Conservation (phyloP, 2,329 filamentous ascomycete species). For the Arthrobotrys musiformis region DNA sequence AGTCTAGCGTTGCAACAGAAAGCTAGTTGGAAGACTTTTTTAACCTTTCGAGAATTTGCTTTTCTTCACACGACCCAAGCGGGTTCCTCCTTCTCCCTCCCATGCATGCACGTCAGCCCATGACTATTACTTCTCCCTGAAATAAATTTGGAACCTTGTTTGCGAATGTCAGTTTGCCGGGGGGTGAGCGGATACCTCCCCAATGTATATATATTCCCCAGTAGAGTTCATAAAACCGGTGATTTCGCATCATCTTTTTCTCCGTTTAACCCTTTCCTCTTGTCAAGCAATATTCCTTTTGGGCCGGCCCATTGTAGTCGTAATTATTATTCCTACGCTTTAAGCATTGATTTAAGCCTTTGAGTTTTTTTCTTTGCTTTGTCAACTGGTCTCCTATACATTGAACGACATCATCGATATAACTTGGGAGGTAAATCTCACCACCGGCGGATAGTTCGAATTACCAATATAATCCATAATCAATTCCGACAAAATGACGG, state of each 20-base stretch:
- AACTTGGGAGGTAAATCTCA: background rate
- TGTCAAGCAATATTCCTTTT: slow-evolving; percentile 12
- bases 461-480: background rate
- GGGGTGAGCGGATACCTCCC: slow-evolving; percentile 23
- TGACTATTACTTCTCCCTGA: slow-evolving; percentile 45
- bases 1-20: background rate
- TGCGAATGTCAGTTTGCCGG: slow-evolving; percentile 19
- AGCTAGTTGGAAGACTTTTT: slow-evolving; percentile 27
- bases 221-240: slow-evolving; percentile 16
- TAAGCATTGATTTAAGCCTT: background rate
- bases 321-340: slow-evolving; percentile 21
- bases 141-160: slow-evolving; percentile 43
- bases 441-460: background rate
- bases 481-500: slow-evolving; percentile 31
- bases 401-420: background rate
- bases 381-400: background rate
- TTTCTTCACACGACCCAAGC: slow-evolving; percentile 23
- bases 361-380: slow-evolving; percentile 10
- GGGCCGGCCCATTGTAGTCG: slow-evolving; percentile 44
- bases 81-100: slow-evolving; percentile 11
- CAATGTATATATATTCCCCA: slow-evolving; percentile 37
- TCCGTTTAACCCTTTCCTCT: background rate
- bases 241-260: slow-evolving; percentile 8
- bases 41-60: slow-evolving; percentile 33
- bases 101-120: slow-evolving; percentile 38